Conservation (phyloP, 768 basidiomycete species). For the Rhodotorula graminis region DNA sequence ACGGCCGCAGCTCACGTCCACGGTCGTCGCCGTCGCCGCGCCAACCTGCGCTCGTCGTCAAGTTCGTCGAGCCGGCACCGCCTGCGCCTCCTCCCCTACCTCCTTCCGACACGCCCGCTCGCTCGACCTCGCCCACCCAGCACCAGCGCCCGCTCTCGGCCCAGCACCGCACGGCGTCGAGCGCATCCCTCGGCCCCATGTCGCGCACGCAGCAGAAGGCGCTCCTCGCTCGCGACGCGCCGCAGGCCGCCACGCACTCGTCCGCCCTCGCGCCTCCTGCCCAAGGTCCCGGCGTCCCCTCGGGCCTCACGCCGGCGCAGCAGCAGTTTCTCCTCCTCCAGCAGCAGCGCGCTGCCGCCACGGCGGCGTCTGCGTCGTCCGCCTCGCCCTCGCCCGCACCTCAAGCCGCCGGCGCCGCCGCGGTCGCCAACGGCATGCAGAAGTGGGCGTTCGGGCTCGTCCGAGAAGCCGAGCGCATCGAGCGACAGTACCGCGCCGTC, state of each 20-base stretch:
- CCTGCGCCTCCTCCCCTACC: background rate
- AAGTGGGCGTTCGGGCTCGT: constrained; percentile 36
- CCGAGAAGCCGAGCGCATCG: constrained; percentile 37
- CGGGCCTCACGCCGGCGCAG: constrained; percentile 11
- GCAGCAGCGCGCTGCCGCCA: background rate
- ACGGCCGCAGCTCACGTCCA: background rate
- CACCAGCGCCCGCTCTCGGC: background rate
- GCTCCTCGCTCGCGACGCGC: constrained; percentile 36
- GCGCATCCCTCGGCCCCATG: constrained; percentile 27
- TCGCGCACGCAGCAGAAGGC: constrained; percentile 39
- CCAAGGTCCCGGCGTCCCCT: background rate
- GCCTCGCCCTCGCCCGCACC: constrained; percentile 1
- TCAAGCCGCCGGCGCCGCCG: background rate
- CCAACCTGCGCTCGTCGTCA: constrained; percentile 27
- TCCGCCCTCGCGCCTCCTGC: background rate
- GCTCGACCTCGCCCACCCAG: background rate
- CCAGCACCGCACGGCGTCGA: constrained; percentile 16
- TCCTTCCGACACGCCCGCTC: background rate
- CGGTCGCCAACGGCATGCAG: constrained; percentile 23
- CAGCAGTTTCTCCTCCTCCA: constrained; percentile 5
- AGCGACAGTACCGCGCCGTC: constrained; percentile 29
- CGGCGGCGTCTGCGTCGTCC: background rate
- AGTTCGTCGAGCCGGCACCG: constrained; percentile 25
- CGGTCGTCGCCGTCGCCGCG: constrained; percentile 12
- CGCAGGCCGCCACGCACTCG: background rate